phyloP scores from a whole-genome alignment of 257 asterid species.

The Solanum infundibuliforme region DNA sequence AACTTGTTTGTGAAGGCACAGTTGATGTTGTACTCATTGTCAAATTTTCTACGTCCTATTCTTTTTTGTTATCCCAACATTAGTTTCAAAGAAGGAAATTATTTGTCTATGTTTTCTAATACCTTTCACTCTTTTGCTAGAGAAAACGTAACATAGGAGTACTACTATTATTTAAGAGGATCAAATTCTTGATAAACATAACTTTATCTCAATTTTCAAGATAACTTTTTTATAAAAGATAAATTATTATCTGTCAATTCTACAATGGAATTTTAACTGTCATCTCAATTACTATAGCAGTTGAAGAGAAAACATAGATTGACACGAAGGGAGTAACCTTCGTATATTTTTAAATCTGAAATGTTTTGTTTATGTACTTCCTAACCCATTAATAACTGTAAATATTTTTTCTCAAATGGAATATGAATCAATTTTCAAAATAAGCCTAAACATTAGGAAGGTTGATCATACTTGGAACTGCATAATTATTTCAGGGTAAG shows the following conservation, averaged over 20 bases:
- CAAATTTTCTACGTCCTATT: neutral
- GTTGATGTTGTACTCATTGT: neutral
- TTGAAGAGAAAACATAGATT: neutral
- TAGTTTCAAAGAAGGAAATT: neutral
- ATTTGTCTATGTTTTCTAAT: neutral
- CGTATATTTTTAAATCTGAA: neutral
- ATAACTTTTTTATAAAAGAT: neutral
- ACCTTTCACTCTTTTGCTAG: neutral
- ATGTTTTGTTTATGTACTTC: neutral
- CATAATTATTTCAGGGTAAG: neutral
- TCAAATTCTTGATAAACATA: neutral
- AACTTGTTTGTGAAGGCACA: neutral
- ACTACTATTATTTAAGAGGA: neutral
- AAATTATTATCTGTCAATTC: neutral
- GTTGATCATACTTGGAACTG: neutral
- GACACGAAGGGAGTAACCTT: neutral
- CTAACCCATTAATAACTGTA: neutral
- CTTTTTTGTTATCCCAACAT: neutral
- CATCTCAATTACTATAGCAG: neutral
- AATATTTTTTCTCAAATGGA: neutral
- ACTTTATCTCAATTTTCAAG: neutral
- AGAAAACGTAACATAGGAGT: neutral
- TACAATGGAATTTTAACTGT: neutral
- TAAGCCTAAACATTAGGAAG: neutral
- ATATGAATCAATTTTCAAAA: neutral